These are phyloP conservation scores for Chlamydomonas schloesseri DNA, from an alignment of 139 green algal genomes.

Conservation along the genomic window DNA sequence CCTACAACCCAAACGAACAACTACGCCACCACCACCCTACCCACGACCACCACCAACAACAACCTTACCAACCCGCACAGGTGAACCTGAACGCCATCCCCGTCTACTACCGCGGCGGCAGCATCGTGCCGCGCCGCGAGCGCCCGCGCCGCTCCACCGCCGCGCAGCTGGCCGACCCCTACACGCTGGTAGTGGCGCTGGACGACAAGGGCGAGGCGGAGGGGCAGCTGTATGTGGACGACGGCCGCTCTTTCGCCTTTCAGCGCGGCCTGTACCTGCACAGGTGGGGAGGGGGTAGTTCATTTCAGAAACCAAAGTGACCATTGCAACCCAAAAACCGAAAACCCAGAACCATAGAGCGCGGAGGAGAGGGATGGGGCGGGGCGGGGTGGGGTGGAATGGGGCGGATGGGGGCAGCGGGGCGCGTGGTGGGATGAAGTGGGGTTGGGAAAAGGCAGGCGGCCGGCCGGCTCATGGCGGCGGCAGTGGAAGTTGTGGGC, in stretches of 20 bases:
- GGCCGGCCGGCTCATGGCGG: no score
- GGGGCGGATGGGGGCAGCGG: no score
- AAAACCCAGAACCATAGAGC: no score
- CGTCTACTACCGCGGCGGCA: constrained; percentile 87
- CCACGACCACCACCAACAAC: no score
- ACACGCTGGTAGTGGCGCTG: constrained; percentile 91
- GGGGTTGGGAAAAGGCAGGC: no score
- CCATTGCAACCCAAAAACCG: no score
- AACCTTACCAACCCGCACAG: neutral
- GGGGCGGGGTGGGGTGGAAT: no score
- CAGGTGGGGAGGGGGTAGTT: constrained; percentile 30
- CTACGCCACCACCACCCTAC: no score
- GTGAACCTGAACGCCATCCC: constrained; percentile 88
- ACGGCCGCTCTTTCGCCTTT: constrained; percentile 93
- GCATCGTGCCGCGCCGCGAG: constrained; percentile 87
- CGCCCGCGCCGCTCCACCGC: constrained; percentile 79
- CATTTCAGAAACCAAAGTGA: no score
- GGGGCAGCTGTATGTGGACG: constrained; percentile 96
- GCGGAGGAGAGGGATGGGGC: constrained; percentile 42
- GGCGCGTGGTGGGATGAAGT: no score
- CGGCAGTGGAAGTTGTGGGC: no score
- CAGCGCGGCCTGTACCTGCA: constrained; percentile 69
- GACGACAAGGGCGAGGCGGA: constrained; percentile 73
- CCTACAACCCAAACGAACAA: no score
- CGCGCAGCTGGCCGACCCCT: constrained; percentile 84